Base-by-base conservation (phyloP, 2,329 filamentous ascomycete genomes). In the Xylaria sp. region DNA sequence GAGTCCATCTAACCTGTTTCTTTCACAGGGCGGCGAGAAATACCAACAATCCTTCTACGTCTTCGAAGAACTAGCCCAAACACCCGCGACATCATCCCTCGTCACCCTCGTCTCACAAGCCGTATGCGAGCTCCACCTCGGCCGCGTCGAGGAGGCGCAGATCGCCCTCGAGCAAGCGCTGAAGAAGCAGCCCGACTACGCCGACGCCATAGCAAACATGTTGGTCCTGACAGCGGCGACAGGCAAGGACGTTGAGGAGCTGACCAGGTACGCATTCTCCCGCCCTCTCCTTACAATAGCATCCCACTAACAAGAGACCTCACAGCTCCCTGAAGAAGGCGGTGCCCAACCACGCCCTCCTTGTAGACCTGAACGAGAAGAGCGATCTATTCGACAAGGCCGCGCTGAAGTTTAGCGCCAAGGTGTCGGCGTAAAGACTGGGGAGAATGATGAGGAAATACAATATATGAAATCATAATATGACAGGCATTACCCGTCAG, bases 1-100 rank as follows among this genome's bases (percentile, higher is more conserved):
- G 6, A 2, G 30, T 7, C 19, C 6, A 4, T 16, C 60, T 65
- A 61, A 63, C 55, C 4, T 52, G 48, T 18, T 48, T 34, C 13
- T 51, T 10, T 18, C 37, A 39, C 5, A 96, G 89, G 93, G 93
- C 71, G 92, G 92, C 67, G 92, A 96, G 68, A 94, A 91, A 74
- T 97, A 97, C 76, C 94, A 97, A 72, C 90, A 94, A 71, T 88
- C 93, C 16, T 97, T 96, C 76, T 97, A 99, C 80, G 93, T 97
- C 62, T 97, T 91, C 71, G 93, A 97, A 76, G 94, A 99, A 76
- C 84, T 97, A 53, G 93, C 94, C 3, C 91, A 96, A 72, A 88
- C 90, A 34, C 88, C 92, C 2, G 86, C 90, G 37, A 92, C 90
- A 16, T 87, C 91, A 53, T 90, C 90, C 13, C 81, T 87, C 55